These are phyloP conservation scores for Didymella glomerata DNA, from an alignment of 2,329 filamentous ascomycete genomes.

Conservation along the genomic window DNA sequence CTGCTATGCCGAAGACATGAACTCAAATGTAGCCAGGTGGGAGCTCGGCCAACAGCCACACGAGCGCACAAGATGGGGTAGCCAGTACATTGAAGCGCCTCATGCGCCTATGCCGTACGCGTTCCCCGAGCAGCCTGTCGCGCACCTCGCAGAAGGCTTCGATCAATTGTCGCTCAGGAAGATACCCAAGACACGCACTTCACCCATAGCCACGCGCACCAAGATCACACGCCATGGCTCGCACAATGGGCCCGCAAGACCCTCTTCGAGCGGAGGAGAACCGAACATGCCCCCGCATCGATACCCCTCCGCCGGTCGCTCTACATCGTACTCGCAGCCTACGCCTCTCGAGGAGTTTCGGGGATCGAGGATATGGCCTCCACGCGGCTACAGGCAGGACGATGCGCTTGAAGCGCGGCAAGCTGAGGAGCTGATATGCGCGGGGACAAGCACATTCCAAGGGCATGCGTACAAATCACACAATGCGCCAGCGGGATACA, in stretches of 20 bases:
- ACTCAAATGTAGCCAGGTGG: slow-evolving; percentile 47
- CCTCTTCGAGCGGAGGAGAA: slow-evolving; percentile 47
- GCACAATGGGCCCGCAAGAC: slow-evolving; percentile 40
- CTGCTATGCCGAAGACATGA: slow-evolving; percentile 52
- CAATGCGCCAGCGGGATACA: slow-evolving; percentile 49
- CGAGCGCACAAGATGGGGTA: slow-evolving; percentile 27
- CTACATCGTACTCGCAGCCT: slow-evolving; percentile 50
- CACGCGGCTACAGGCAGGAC: slow-evolving; percentile 48
- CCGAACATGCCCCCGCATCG: slow-evolving; percentile 38
- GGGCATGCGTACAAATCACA: slow-evolving; percentile 51
- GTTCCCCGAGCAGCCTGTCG: slow-evolving; percentile 37
- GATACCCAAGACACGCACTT: slow-evolving; percentile 43
- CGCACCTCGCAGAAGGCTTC: slow-evolving; percentile 35
- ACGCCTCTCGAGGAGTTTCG: slow-evolving; percentile 51
- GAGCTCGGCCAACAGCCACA: slow-evolving; percentile 44
- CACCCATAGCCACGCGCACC: slow-evolving; percentile 46
- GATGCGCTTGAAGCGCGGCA: slow-evolving; percentile 42
- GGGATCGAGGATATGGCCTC: slow-evolving; percentile 50
- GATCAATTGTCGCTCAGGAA: slow-evolving; percentile 41
- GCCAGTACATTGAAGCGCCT: slow-evolving; percentile 34
- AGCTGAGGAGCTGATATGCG: slow-evolving; percentile 51
- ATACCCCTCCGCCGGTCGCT: slow-evolving; percentile 37
- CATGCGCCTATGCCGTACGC: slow-evolving; percentile 36
- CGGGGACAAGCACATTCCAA: slow-evolving; percentile 52
- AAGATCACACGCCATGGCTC: slow-evolving; percentile 50